These are phyloP conservation scores for Russula emetica DNA, from an alignment of 768 basidiomycete genomes.

Conservation along the genomic window DNA sequence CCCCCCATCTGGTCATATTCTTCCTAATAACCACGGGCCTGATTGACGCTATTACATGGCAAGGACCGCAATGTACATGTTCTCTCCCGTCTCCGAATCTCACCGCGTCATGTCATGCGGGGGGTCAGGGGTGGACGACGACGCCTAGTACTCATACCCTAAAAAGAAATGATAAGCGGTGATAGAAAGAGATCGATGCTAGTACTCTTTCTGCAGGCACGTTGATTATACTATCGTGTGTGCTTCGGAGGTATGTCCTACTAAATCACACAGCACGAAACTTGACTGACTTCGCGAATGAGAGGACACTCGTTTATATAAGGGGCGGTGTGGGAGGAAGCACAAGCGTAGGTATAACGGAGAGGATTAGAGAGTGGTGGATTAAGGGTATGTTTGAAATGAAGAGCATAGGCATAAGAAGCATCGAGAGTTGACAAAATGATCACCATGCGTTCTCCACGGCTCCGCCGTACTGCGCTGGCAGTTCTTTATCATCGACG, in stretches of 20 bases:
- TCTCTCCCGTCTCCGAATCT: too few species aligned
- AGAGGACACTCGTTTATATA: neutral
- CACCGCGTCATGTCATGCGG: too few species aligned
- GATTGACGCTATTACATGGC: too few species aligned
- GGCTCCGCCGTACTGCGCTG: conserved; percentile 65
- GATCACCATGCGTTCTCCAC: conserved; percentile 47
- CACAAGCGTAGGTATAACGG: neutral
- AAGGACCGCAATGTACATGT: too few species aligned
- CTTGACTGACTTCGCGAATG: neutral
- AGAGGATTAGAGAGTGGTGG: neutral
- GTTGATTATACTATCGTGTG: neutral
- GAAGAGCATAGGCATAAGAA: neutral
- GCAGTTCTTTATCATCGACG: conserved; percentile 56
- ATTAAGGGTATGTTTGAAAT: neutral
- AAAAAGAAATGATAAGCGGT: too few species aligned
- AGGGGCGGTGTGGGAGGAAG: too few species aligned
- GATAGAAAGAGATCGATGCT: too few species aligned
- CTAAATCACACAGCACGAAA: neutral
- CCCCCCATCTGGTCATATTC: too few species aligned
- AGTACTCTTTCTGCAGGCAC: neutral
- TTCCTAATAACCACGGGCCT: too few species aligned
- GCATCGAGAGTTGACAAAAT: neutral
- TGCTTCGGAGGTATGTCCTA: neutral
- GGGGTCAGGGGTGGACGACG: too few species aligned
- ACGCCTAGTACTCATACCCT: too few species aligned